Percentiles rank a stretch among this genome's conserved stretches.
phyloP scores from a whole-genome alignment of 2,329 filamentous ascomycete genomes.

The Botrytis fragariae region DNA sequence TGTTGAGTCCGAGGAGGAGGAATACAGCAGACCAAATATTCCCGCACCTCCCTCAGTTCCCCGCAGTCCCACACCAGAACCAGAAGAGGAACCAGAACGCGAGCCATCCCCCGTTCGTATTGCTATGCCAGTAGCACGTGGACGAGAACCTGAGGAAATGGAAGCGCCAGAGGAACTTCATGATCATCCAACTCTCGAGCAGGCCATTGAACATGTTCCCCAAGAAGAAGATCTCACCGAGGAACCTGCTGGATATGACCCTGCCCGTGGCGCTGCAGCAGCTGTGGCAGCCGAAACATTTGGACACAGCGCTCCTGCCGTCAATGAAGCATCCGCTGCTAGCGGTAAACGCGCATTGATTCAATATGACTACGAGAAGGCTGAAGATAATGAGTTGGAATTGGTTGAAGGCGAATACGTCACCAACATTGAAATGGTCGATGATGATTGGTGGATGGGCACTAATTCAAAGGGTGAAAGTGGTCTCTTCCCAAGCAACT shows the following conservation, averaged over 20 bases:
- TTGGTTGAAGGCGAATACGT: constrained; percentile 85
- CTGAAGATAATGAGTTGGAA: constrained; percentile 95
- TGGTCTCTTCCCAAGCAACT: constrained; percentile 95
- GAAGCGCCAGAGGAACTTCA: constrained; percentile 51
- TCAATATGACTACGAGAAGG: constrained; percentile 96
- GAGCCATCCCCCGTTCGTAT: constrained; percentile 77
- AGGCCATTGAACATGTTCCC: constrained; percentile 61
- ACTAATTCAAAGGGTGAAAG: constrained; percentile 80
- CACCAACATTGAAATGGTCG: constrained; percentile 93
- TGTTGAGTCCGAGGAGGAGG: constrained; percentile 45
- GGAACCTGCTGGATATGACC: constrained; percentile 60
- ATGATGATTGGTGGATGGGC: constrained; percentile 99
- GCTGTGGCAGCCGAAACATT: constrained; percentile 51
- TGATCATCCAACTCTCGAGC: constrained; percentile 56
- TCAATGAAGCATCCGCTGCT: constrained; percentile 46
- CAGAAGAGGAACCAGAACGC: constrained; percentile 43
- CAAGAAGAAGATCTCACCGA: constrained; percentile 63
- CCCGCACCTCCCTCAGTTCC: constrained; percentile 43
- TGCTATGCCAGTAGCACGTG: constrained; percentile 77
- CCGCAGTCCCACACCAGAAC: constrained; percentile 43
- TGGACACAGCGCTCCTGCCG: constrained; percentile 40
- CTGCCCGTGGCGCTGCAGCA: constrained; percentile 56
- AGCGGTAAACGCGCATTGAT: constrained; percentile 72
- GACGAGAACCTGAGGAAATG: constrained; percentile 47
- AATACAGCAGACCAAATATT: constrained; percentile 50